A percentile compares a stretch with the other conserved stretches of the same genome.
Conservation (phyloP, 805 yeast species). For the Scheffersomyces stipitis region DNA sequence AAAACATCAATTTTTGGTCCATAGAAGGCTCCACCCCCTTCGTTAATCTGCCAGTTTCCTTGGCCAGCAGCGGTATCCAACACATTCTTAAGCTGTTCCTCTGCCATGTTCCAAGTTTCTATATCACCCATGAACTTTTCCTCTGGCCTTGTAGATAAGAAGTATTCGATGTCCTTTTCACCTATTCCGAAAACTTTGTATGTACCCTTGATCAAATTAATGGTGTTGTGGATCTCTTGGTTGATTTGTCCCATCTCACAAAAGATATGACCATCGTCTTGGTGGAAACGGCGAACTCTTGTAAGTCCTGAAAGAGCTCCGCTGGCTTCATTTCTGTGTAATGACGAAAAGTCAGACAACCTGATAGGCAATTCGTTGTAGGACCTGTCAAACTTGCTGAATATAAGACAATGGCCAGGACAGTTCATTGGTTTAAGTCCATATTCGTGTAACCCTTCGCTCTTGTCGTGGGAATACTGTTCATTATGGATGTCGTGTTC, state of each 20-base stretch:
- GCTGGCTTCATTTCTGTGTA: slow-evolving; percentile 92
- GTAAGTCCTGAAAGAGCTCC: slow-evolving; percentile 94
- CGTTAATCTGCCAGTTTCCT: slow-evolving; percentile 70
- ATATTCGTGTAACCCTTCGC: slow-evolving; percentile 41
- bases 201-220: slow-evolving; percentile 71
- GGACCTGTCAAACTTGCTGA: slow-evolving; percentile 70
- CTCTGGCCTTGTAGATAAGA: slow-evolving; percentile 85
- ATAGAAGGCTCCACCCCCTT: slow-evolving; percentile 96
- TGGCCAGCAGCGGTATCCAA: slow-evolving; percentile 45
- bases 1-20: slow-evolving; percentile 95
- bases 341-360: slow-evolving; percentile 82
- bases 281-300: slow-evolving; percentile 92
- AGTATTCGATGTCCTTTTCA: slow-evolving; percentile 51
- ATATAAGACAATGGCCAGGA: slow-evolving; percentile 91
- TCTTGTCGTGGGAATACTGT: slow-evolving; percentile 9
- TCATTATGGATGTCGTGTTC: slow-evolving; percentile 19
- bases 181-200: slow-evolving; percentile 66
- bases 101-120: slow-evolving; percentile 83
- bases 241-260: slow-evolving; percentile 78
- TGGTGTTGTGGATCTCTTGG: slow-evolving; percentile 67
- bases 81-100: slow-evolving; percentile 58
- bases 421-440: slow-evolving; percentile 95
- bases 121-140: slow-evolving; percentile 70
- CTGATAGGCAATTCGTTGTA: slow-evolving; percentile 86
- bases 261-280: slow-evolving; percentile 97